Evolutionary conservation across 1,139 yeast genomes (phyloP).

Genomic region (Hyphopichia khmerensis): DNA sequence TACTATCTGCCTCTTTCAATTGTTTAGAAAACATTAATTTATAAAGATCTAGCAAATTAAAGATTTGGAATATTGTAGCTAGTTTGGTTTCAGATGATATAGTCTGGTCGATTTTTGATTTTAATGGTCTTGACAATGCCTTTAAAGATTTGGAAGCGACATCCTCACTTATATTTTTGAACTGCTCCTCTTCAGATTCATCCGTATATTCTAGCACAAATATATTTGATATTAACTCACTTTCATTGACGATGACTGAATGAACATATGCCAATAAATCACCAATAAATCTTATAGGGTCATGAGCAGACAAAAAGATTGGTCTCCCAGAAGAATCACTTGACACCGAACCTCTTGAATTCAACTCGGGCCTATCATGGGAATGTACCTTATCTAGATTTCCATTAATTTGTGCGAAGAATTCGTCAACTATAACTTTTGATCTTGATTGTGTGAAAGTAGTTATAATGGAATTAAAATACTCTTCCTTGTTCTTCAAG

Average conservation of each 20-base stretch:
- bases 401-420: conserved; percentile 45
- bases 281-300: conserved; percentile 79
- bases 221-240: conserved; percentile 62
- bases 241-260: conserved; percentile 84
- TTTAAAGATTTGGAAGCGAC: conserved; percentile 31
- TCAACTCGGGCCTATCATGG: conserved; percentile 1
- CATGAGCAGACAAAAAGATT: conserved; percentile 68
- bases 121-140: conserved; percentile 41
- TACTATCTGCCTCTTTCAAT: conserved; percentile 16
- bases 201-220: conserved; percentile 22
- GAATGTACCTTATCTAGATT: conserved; percentile 5
- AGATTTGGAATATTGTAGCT: conserved; percentile 54
- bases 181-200: conserved; percentile 18
- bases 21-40: conserved; percentile 64
- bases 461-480: conserved; percentile 50
- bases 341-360: conserved; percentile 10
- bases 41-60: conserved; percentile 66
- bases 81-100: conserved; percentile 65
- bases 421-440: conserved; percentile 56
- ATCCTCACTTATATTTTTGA: conserved; percentile 26
- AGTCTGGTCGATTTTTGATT: conserved; percentile 61
- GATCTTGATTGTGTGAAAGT: conserved; percentile 56
- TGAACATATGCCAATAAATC: conserved; percentile 90
- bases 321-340: conserved; percentile 37
- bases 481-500: conserved; percentile 39